phyloP scores from a whole-genome alignment of 2,329 filamentous ascomycete species.

The Chaetomiaceae sp. region DNA sequence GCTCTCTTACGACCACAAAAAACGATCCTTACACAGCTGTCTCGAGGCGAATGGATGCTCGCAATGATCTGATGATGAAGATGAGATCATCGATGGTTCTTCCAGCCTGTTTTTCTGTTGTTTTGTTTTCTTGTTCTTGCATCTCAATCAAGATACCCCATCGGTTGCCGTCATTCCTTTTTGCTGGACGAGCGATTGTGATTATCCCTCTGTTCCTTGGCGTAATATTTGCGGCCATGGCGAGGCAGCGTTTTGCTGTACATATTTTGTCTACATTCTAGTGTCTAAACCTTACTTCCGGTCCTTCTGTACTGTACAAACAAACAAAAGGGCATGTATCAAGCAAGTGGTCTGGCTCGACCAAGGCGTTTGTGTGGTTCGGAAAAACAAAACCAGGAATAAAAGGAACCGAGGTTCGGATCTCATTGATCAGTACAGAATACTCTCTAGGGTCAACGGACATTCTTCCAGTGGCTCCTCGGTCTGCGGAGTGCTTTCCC shows the following conservation, averaged over 20 bases:
- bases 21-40: neutral
- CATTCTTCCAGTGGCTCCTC: too few species aligned
- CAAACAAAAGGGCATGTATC: neutral
- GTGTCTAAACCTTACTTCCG: neutral
- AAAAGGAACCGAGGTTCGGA: neutral
- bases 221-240: neutral
- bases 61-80: slow-evolving; percentile 9
- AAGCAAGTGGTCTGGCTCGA: neutral
- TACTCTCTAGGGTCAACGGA: too few species aligned
- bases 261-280: neutral
- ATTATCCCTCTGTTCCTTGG: neutral
- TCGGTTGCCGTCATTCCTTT: slow-evolving; percentile 16
- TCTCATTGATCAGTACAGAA: too few species aligned
- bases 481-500: too few species aligned
- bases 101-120: neutral
- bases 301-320: neutral
- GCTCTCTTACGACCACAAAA: neutral
- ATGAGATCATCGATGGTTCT: neutral
- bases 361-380: neutral
- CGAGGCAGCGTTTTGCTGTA: neutral
- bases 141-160: slow-evolving; percentile 21
- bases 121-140: slow-evolving; percentile 5
- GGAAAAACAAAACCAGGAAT: neutral
- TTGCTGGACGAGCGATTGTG: neutral
- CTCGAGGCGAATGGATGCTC: neutral